Conservation (phyloP, 2,329 filamentous ascomycete genomes). For the Xylogone sp. region DNA sequence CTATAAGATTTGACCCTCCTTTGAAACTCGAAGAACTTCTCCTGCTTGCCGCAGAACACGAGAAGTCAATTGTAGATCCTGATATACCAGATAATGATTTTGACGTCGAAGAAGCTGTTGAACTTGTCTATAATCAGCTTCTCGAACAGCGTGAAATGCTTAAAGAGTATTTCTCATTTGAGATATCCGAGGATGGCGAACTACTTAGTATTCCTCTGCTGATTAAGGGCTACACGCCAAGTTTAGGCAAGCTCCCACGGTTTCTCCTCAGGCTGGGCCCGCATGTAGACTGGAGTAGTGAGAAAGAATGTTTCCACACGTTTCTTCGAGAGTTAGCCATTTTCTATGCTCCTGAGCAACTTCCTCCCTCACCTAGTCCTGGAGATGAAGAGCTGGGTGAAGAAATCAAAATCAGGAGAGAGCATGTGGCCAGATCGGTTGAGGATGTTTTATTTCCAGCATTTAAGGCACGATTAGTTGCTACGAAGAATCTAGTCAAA, state of each 20-base stretch:
- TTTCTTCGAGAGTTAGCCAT: constrained; percentile 83
- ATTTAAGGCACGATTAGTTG: constrained; percentile 77
- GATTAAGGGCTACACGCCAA: constrained; percentile 83
- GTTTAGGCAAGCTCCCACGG: constrained; percentile 78
- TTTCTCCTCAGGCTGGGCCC: constrained; percentile 89
- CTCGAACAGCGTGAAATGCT: constrained; percentile 81
- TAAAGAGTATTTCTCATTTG: constrained; percentile 84
- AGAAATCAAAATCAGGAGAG: constrained; percentile 53
- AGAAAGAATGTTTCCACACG: constrained; percentile 79
- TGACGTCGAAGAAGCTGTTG: constrained; percentile 62
- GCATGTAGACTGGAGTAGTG: constrained; percentile 79
- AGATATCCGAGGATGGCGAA: constrained; percentile 74
- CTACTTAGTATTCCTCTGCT: constrained; percentile 78
- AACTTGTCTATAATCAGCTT: constrained; percentile 63
- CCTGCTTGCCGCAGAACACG: constrained; percentile 66
- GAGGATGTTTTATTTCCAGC: constrained; percentile 90
- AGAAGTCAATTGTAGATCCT: constrained; percentile 47
- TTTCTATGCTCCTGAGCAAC: constrained; percentile 85
- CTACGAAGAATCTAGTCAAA: constrained; percentile 72
- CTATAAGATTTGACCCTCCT: constrained; percentile 74
- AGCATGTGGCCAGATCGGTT: constrained; percentile 68
- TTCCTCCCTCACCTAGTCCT: constrained; percentile 52
- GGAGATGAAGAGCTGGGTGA: constrained; percentile 41
- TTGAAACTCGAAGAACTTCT: constrained; percentile 70
- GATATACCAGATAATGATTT: constrained; percentile 44